Evolutionary conservation across 2,329 filamentous ascomycete genomes (phyloP).

Genomic region (Trichoderma guizhouense): DNA sequence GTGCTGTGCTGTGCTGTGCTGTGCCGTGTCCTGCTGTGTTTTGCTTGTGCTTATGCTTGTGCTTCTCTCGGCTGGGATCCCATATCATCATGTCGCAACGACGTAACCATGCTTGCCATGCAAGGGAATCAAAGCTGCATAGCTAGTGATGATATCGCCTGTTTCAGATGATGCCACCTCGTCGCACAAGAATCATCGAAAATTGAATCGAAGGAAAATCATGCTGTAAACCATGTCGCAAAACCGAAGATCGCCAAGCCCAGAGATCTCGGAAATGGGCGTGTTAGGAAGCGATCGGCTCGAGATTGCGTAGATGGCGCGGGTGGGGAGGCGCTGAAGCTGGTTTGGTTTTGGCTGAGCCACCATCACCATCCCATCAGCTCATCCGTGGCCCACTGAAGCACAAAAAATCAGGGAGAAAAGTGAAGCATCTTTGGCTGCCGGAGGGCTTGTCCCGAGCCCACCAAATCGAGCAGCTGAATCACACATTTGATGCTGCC

Average conservation of each 20-base stretch:
- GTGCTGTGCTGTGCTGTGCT: too few species aligned
- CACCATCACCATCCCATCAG: neutral
- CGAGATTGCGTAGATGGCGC: conserved; percentile 14
- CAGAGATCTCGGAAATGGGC: neutral
- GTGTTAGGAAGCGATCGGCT: neutral
- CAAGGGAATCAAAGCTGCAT: neutral
- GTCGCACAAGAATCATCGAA: neutral
- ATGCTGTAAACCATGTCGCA: neutral
- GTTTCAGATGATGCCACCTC: neutral
- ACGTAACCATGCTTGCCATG: neutral
- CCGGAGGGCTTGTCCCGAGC: neutral
- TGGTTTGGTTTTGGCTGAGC: neutral
- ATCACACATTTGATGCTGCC: neutral
- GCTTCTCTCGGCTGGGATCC: neutral
- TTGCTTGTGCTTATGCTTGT: neutral
- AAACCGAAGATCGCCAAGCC: neutral
- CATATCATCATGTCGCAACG: neutral
- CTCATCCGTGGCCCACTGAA: neutral
- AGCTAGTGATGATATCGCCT: neutral
- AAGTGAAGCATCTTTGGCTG: neutral
- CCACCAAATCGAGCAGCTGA: neutral
- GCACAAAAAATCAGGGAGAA: neutral
- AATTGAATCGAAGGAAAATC: neutral
- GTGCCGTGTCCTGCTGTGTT: too few species aligned
- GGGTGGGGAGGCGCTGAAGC: neutral